phyloP scores from a whole-genome alignment of 2,329 filamentous ascomycete genomes.

The Plectosphaerella sp. region DNA sequence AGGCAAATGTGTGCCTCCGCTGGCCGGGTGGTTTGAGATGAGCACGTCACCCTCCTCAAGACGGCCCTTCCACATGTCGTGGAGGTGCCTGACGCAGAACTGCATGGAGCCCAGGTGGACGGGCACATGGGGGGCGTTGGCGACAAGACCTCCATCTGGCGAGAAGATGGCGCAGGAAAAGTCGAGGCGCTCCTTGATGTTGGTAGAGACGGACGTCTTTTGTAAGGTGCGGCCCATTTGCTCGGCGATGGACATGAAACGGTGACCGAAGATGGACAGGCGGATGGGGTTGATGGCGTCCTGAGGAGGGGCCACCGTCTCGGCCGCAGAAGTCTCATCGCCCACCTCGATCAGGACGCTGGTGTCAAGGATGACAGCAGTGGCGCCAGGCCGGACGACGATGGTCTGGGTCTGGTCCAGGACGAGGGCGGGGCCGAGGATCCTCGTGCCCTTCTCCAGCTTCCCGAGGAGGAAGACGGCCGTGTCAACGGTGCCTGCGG shows the following conservation, averaged over 20 bases:
- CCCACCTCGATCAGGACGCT: slow-evolving; percentile 28
- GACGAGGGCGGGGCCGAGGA: slow-evolving; percentile 63
- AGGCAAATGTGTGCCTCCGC: slow-evolving; percentile 30
- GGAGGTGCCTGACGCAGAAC: slow-evolving; percentile 67
- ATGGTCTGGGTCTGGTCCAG: slow-evolving; percentile 73
- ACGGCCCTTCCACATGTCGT: slow-evolving; percentile 63
- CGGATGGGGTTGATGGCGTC: slow-evolving; percentile 65
- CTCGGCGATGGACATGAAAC: slow-evolving; percentile 79
- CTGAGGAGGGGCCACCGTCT: slow-evolving; percentile 53
- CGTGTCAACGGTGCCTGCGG: not conserved
- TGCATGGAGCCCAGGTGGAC: slow-evolving; percentile 77
- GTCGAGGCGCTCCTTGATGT: slow-evolving; percentile 74
- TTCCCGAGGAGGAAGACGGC: slow-evolving; percentile 19
- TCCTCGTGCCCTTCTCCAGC: slow-evolving; percentile 12
- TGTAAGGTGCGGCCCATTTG: slow-evolving; percentile 75
- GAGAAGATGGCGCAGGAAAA: slow-evolving; percentile 78
- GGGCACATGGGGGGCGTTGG: slow-evolving; percentile 71
- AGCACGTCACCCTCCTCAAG: slow-evolving; percentile 71
- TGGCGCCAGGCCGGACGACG: slow-evolving; percentile 50
- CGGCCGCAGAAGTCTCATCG: slow-evolving; percentile 33
- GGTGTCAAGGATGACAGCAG: slow-evolving; percentile 26
- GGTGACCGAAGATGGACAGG: slow-evolving; percentile 69
- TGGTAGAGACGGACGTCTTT: slow-evolving; percentile 71
- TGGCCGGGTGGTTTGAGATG: slow-evolving; percentile 48
- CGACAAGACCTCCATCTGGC: slow-evolving; percentile 65